phyloP scores from a whole-genome alignment of 805 yeast species.

The Candida anglica region DNA sequence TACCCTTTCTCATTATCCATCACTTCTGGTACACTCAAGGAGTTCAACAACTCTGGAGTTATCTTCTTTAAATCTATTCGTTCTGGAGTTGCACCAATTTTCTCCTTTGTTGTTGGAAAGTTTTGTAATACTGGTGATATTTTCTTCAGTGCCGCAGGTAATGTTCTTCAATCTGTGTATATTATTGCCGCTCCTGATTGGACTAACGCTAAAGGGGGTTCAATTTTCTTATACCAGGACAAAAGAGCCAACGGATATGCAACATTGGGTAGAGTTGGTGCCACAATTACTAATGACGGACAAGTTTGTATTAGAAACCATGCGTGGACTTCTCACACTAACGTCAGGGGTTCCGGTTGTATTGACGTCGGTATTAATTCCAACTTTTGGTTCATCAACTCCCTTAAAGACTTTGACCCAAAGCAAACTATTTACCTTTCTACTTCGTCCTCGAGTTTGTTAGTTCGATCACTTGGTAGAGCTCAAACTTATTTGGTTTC shows the following conservation, averaged over 20 bases:
- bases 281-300: constrained; percentile 8
- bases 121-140: constrained; percentile 14
- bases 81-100: constrained; percentile 10
- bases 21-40: constrained; percentile 5
- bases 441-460: constrained; percentile 6
- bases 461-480: constrained; percentile 10
- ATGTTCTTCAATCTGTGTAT: constrained; percentile 3
- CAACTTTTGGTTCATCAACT: constrained; percentile 10
- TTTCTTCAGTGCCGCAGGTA: constrained; percentile 10
- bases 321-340: constrained; percentile 11
- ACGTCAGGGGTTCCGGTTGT: constrained; percentile 17
- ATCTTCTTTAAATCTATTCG: constrained; percentile 13
- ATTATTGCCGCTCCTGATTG: constrained; percentile 8
- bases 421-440: constrained; percentile 13
- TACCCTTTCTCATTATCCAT: constrained; percentile 10
- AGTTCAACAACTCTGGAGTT: constrained; percentile 17
- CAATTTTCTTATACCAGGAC: constrained; percentile 9
- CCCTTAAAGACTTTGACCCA: constrained; percentile 9
- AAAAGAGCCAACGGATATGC: constrained; percentile 8
- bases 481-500: constrained; percentile 15
- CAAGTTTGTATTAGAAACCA: constrained; percentile 13
- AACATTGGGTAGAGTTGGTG: constrained; percentile 8
- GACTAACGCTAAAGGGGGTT: constrained; percentile 10
- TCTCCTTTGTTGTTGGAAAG: constrained; percentile 5
- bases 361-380: constrained; percentile 10